Evolutionary conservation across 1,284 basidiomycete genomes (phyloP).

Genomic region (Hemileia vastatrix): DNA sequence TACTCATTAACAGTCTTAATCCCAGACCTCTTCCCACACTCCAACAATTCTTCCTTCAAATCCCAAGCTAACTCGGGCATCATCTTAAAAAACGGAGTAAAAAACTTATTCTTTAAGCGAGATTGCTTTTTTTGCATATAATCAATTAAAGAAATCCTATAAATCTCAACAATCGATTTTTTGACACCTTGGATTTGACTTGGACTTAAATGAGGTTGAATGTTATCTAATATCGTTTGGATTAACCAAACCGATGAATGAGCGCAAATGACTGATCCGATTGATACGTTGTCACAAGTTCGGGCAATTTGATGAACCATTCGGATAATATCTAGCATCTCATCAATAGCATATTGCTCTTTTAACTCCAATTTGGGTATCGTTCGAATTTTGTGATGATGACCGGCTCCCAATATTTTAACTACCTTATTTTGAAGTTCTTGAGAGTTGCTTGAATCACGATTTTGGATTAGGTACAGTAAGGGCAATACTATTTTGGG

Average conservation of each 20-base stretch:
- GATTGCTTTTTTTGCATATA: slow-evolving; percentile 6
- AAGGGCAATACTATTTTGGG: slow-evolving; percentile 5
- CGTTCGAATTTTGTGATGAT: neutral
- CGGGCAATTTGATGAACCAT: slow-evolving; percentile 3
- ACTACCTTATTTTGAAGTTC: slow-evolving; percentile 7
- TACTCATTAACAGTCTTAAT: slow-evolving; percentile 9
- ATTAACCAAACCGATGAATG: slow-evolving; percentile 12
- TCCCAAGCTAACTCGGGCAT: slow-evolving; percentile 7
- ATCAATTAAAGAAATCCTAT: slow-evolving; percentile 1
- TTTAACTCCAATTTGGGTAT: neutral
- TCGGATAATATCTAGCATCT: neutral
- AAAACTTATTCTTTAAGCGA: slow-evolving; percentile 5
- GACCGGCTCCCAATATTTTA: slow-evolving; percentile 5
- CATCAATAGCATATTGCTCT: neutral
- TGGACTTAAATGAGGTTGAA: no score
- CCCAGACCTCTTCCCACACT: neutral
- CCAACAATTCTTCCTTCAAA: neutral
- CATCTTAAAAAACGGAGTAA: neutral
- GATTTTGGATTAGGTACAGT: slow-evolving; percentile 11
- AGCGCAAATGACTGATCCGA: neutral
- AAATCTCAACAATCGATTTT: neutral
- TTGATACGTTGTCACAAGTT: neutral
- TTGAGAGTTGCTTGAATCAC: neutral
- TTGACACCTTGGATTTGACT: neutral
- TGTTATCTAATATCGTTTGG: no score